These are phyloP conservation scores for Aspergillus sp. DNA, from an alignment of 2,329 filamentous ascomycete species.

Conservation along the genomic window DNA sequence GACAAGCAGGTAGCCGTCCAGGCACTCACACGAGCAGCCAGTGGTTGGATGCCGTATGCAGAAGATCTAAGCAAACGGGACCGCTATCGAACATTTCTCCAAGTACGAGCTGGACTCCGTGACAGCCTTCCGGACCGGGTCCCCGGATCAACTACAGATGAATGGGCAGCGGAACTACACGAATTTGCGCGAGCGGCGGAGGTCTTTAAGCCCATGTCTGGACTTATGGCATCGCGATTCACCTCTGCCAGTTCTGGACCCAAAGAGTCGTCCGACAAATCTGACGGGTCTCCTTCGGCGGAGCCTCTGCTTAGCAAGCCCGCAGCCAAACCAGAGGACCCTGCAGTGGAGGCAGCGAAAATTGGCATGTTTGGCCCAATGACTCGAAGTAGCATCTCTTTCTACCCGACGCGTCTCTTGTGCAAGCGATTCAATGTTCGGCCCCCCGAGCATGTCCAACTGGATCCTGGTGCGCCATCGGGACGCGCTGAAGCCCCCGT, in stretches of 20 bases:
- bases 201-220: constrained; percentile 89
- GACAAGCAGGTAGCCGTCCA: constrained; percentile 68
- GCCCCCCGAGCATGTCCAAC: constrained; percentile 68
- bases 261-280: constrained; percentile 41
- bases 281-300: constrained; percentile 24
- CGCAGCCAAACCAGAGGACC: constrained; percentile 64
- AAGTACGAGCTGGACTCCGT: constrained; percentile 68
- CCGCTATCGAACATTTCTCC: constrained; percentile 81
- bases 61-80: constrained; percentile 76
- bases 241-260: constrained; percentile 59
- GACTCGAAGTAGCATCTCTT: constrained; percentile 71
- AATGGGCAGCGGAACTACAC: constrained; percentile 76
- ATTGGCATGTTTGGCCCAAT: constrained; percentile 91
- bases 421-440: constrained; percentile 94
- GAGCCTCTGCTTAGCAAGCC: constrained; percentile 51
- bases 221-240: constrained; percentile 90
- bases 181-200: constrained; percentile 74
- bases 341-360: constrained; percentile 81
- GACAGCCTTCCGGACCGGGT: constrained; percentile 60
- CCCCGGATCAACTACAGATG: constrained; percentile 59
- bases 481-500: constrained; percentile 32
- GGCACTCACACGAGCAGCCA: constrained; percentile 65
- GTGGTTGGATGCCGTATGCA: constrained; percentile 77
- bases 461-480: constrained; percentile 48
- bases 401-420: constrained; percentile 79